These are phyloP conservation scores for Entonaema liquescens DNA, from an alignment of 495 filamentous ascomycete species.

Conservation along the genomic window DNA sequence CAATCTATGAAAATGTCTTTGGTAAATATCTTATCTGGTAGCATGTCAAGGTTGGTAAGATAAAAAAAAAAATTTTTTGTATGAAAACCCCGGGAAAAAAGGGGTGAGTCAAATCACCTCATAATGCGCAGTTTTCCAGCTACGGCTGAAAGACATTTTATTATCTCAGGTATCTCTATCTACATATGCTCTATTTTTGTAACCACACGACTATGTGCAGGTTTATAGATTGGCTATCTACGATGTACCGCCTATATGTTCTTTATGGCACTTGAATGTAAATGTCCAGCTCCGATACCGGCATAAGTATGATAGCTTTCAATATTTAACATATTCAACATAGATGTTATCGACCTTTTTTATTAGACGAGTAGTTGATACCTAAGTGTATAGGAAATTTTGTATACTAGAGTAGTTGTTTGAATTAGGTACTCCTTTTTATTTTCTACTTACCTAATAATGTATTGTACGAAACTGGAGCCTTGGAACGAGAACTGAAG, in stretches of 20 bases:
- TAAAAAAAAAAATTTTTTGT: not conserved
- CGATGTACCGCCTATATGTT: not conserved
- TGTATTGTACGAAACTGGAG: not conserved
- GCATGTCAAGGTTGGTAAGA: not conserved
- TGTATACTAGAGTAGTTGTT: not conserved
- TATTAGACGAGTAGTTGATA: not conserved
- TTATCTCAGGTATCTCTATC: not conserved
- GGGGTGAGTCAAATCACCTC: not conserved
- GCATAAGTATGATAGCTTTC: constrained; percentile 3
- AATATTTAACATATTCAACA: not conserved
- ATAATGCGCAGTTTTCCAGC: not conserved
- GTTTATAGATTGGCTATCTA: not conserved
- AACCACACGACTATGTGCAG: not conserved
- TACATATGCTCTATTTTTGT: not conserved
- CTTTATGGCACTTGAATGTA: not conserved
- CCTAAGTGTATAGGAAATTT: not conserved
- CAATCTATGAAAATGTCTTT: not conserved
- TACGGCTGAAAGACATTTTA: not conserved
- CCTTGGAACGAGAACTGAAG: not conserved
- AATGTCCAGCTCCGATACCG: constrained; percentile 17
- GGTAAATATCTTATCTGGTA: not conserved
- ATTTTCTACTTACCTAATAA: not conserved
- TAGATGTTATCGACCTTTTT: not conserved
- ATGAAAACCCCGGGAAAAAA: not conserved
- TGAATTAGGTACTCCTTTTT: not conserved